Conservation (phyloP, 2,329 filamentous ascomycete species). For the Fusarium lateritium region DNA sequence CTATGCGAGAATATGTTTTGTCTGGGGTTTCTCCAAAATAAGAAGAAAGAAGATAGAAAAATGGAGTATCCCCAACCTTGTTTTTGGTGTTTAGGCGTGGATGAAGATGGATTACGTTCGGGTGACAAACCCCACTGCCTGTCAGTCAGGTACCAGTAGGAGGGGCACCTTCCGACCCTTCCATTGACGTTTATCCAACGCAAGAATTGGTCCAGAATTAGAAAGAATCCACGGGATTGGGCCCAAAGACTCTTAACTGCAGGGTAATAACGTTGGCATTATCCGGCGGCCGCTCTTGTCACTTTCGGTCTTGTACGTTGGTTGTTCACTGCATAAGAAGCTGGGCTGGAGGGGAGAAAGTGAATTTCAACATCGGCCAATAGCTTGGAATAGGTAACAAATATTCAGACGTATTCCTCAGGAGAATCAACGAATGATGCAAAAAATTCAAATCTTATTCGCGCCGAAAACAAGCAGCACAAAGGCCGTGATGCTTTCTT, state of each 20-base stretch:
- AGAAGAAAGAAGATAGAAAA: not conserved
- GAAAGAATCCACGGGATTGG: conserved; percentile 1
- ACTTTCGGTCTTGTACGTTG: not conserved
- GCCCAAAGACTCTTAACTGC: not conserved
- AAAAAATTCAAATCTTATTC: not conserved
- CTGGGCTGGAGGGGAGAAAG: too few species aligned
- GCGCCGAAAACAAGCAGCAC: not conserved
- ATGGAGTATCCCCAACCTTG: conserved; percentile 23
- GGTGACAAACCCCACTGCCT: conserved; percentile 36
- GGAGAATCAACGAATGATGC: not conserved
- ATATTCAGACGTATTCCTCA: too few species aligned
- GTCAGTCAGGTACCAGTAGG: conserved; percentile 17
- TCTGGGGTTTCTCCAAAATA: not conserved
- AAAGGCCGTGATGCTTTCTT: not conserved
- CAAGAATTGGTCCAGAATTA: not conserved
- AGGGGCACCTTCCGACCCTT: conserved; percentile 13
- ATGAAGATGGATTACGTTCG: conserved; percentile 37
- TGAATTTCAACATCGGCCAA: too few species aligned
- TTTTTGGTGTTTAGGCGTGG: conserved; percentile 35
- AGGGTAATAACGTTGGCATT: not conserved
- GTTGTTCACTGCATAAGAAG: not conserved
- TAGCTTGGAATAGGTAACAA: too few species aligned
- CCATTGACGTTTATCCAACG: conserved; percentile 10
- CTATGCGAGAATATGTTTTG: not conserved
- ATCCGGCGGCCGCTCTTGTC: conserved; percentile 5